phyloP scores from a whole-genome alignment of 1,284 basidiomycete species.

The Ustilago tritici region DNA sequence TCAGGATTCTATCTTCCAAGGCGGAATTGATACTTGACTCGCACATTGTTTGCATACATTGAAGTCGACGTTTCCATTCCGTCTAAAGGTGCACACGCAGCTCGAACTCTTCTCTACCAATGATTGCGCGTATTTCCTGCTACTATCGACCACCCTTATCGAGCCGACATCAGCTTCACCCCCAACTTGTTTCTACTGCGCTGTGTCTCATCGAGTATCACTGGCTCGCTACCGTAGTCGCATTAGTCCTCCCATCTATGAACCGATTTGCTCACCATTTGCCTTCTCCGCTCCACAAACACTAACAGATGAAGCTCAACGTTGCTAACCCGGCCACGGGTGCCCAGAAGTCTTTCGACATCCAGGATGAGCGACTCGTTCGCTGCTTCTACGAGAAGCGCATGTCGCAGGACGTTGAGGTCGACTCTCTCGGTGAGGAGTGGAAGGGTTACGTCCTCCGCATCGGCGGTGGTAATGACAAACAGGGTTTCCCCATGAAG shows the following conservation, averaged over 20 bases:
- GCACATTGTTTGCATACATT: background rate
- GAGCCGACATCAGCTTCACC: background rate
- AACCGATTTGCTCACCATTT: slow-evolving; percentile 24
- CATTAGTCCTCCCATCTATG: background rate
- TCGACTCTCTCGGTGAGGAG: slow-evolving; percentile 91
- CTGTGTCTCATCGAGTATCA: slow-evolving; percentile 23
- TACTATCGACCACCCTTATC: background rate
- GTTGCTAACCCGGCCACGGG: slow-evolving; percentile 94
- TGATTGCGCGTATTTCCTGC: background rate
- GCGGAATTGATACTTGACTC: background rate
- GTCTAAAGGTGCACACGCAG: background rate
- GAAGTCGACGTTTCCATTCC: background rate
- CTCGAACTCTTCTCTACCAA: background rate
- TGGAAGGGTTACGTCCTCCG: slow-evolving; percentile 97
- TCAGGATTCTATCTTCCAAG: background rate
- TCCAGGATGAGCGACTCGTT: slow-evolving; percentile 91
- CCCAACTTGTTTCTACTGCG: background rate
- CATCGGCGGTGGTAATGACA: slow-evolving; percentile 96
- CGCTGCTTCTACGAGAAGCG: slow-evolving; percentile 96
- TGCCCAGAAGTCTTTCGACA: slow-evolving; percentile 90
- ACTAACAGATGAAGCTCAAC: slow-evolving; percentile 87
- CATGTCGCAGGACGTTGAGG: slow-evolving; percentile 93
- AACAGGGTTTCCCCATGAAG: slow-evolving; percentile 90
- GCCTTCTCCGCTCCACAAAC: background rate
- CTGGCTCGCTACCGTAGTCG: background rate